A percentile compares a stretch with the other conserved stretches of the same genome.
Conservation (phyloP, 192 early-diverging fungal species). For the Podila clonocystis region DNA sequence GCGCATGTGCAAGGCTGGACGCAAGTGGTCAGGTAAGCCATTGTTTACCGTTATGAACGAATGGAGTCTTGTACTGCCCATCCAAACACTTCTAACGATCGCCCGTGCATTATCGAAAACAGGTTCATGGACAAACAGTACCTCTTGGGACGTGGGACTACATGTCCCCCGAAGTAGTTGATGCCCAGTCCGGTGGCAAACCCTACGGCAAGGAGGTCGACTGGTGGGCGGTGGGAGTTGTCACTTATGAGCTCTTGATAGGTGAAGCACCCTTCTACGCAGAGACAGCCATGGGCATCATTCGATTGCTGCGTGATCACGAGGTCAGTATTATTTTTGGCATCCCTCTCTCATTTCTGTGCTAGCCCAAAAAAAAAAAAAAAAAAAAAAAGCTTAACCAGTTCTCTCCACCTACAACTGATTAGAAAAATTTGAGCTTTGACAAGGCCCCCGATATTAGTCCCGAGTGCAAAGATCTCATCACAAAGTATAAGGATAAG, state of each 20-base stretch:
- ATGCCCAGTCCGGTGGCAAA: slow-evolving; percentile 78
- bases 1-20: slow-evolving; percentile 52
- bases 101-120: background rate
- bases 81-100: no score
- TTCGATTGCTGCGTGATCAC: slow-evolving; percentile 85
- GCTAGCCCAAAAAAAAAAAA: no score
- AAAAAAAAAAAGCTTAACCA: no score
- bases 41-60: no score
- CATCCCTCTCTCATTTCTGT: background rate
- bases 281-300: slow-evolving; percentile 86
- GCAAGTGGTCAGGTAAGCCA: slow-evolving; percentile 26
- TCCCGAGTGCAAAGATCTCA: slow-evolving; percentile 67
- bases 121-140: slow-evolving; percentile 63
- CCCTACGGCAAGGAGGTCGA: slow-evolving; percentile 83
- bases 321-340: slow-evolving; percentile 56
- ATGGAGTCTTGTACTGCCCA: no score
- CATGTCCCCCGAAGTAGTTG: slow-evolving; percentile 95
- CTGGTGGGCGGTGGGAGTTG: slow-evolving; percentile 90
- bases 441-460: slow-evolving; percentile 51
- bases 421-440: slow-evolving; percentile 76
- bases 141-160: slow-evolving; percentile 87
- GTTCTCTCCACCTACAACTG: no score
- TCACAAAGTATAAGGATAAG: slow-evolving; percentile 8
- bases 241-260: slow-evolving; percentile 86
- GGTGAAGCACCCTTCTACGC: slow-evolving; percentile 91